Evolutionary conservation across 2,329 filamentous ascomycete genomes (phyloP), one percentile per base, ranked within the genome.

Genomic region (Colletotrichum liaoningense): DNA sequence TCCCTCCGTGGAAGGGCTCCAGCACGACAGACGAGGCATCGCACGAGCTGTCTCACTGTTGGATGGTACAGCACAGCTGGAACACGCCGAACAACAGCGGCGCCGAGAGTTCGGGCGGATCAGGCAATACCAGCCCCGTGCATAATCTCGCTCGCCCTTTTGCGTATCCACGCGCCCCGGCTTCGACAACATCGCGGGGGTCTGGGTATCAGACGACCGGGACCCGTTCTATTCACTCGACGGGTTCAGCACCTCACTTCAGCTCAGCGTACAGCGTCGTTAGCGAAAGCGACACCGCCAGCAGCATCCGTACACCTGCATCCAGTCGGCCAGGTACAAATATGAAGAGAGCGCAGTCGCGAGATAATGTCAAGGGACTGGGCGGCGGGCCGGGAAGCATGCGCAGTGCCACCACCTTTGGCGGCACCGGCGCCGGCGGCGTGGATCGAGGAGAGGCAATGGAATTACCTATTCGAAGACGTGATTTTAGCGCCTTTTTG

Each of bases 21-120:
- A 5, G 74, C 65, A 26, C 69, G 76, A 24, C 74, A 70, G 79
- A 83, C 16, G 85, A 87, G 71, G 84, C 84, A 0, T 77, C 81
- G 9, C 88, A 89, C 74, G 85, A 88, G 77, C 81, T 86, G 22
- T 88, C 87, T 3, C 84, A 90, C 76, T 90, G 88, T 80, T 90
- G 88, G 88, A 72, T 80, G 0, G 83, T 83, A 12, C 82, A 83
- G 3, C 82, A 78, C n/a, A 80, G 77, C 6, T 87, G 87, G 86
- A 76, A 79, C n/a, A 77, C 75, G 60, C 75, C 65, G 67, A 68
- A 57, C 58, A 79, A 76, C 75, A 79, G 79, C 75, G 78, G 75
- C 1, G 75, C 75, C 14, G 78, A 80, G 59, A 79, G 77, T 70
- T 78, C 78, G 16, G 75, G 64, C 33, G 77, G 71, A 4, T 79